A percentile compares a stretch with the other conserved stretches of the same genome.
These are phyloP conservation scores for Calendula officinalis DNA, from an alignment of 129 eudicot species.

Conservation along the genomic window DNA sequence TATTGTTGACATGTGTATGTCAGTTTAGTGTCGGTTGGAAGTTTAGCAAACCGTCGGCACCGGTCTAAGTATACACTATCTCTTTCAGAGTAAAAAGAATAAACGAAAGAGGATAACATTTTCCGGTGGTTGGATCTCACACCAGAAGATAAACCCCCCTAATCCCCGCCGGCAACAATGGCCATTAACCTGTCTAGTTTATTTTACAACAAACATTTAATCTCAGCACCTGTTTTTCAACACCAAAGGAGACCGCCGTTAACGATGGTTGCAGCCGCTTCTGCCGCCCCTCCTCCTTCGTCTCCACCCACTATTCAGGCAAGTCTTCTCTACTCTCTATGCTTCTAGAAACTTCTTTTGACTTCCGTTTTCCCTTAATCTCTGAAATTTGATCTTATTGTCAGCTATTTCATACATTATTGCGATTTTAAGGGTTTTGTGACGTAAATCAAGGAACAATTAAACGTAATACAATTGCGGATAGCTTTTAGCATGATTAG, in stretches of 20 bases:
- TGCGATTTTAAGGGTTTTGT: not conserved
- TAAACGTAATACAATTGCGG: not conserved
- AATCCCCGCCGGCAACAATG: conserved; percentile 26
- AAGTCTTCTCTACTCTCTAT: conserved; percentile 1
- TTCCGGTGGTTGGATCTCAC: conserved; percentile 16
- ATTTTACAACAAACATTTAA: conserved; percentile 34
- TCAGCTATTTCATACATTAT: not conserved
- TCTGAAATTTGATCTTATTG: not conserved
- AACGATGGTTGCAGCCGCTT: conserved; percentile 33
- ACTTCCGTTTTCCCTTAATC: not conserved
- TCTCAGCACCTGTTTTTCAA: conserved; percentile 28
- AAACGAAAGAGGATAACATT: not conserved
- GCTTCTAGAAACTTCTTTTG: not conserved
- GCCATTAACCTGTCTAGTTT: conserved; percentile 28
- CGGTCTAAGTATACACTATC: not conserved
- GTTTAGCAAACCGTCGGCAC: too few relatives aligned
- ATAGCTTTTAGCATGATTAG: not conserved
- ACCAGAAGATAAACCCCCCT: not conserved
- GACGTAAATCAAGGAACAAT: not conserved
- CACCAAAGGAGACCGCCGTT: conserved; percentile 28
- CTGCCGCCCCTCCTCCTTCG: conserved; percentile 43
- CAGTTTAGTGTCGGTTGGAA: too few relatives aligned
- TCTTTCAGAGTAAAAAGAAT: not conserved
- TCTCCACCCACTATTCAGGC: conserved; percentile 63
- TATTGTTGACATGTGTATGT: too few relatives aligned